Base-by-base conservation (phyloP, 1,284 basidiomycete species). In the Moesziomyces parantarcticus region DNA sequence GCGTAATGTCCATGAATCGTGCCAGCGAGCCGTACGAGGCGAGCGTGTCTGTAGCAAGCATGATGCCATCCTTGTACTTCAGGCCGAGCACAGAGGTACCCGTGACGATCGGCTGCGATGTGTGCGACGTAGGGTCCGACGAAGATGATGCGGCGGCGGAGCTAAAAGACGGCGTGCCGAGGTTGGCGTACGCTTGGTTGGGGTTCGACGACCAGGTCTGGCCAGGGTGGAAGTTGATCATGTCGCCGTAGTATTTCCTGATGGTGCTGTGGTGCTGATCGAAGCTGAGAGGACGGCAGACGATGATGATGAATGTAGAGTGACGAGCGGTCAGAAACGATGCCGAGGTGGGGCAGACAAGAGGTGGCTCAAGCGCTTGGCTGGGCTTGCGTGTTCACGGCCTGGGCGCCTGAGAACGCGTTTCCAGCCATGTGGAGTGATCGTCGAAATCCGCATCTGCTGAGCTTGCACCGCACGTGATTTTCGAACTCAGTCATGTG, bases 41-140 rank as follows among this genome's bases (percentile, higher is more conserved):
- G 51, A 99, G 90, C 78, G 92, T 98, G 87, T 99, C 96, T 36
- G 97, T 93, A n/a, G 97, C 94, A 87, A 99, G 90, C 93, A 99
- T 97, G 75, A 99, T 90, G 3, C 97, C 96, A 79, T 93, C 94
- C 84, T 95, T 94, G 88, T 89, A 99, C 85, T 92, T 92, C 84
- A 99, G 87, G 7, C 92, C 97, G 40, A 99, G 88, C 9, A 99
- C 93, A 58, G 92, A 95, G 5, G 96, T 97, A 76, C 96, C 97
- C 0, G 96, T 99, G 16, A 98, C 94, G 70, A 99, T 91, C 8
- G 97, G 96, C 81, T 96, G 92, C 80, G 92, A 60, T 11, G 64
- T 70, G 60, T 74, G 71, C 48, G 65, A 59, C 3, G 59, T 57
- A 7, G 67, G 72, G 36, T 68, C 64, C 6, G 69, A 66, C 6